These are phyloP conservation scores for Lepidium sativum DNA, from an alignment of 345 rosid genomes.

Conservation along the genomic window DNA sequence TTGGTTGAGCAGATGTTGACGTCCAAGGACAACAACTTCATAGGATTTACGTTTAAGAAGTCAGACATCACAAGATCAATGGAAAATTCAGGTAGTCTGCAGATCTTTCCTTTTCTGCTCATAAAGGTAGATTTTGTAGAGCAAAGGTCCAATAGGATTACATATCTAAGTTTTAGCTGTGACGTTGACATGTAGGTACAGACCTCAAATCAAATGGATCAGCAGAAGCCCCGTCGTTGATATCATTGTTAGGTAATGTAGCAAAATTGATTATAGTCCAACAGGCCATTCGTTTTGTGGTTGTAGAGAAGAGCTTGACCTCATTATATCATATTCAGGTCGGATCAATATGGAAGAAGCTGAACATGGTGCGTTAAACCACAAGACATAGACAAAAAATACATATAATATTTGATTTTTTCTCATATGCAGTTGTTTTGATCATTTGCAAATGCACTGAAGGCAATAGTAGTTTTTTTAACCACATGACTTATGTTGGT, in stretches of 20 bases:
- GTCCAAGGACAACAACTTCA: constrained; percentile 85
- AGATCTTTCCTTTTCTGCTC: neutral
- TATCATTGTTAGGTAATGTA: constrained; percentile 73
- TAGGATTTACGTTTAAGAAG: constrained; percentile 89
- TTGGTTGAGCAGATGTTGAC: constrained; percentile 75
- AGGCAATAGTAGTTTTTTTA: constrained; percentile 3
- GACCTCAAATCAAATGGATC: constrained; percentile 51
- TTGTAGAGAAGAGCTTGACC: neutral
- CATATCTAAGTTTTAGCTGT: constrained; percentile 4
- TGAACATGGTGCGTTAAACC: constrained; percentile 42
- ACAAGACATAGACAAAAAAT: constrained; percentile 29
- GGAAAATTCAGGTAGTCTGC: constrained; percentile 61
- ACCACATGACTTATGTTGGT: constrained; percentile 12
- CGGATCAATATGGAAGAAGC: constrained; percentile 64
- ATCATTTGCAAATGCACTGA: constrained; percentile 14
- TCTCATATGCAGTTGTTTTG: constrained; percentile 4
- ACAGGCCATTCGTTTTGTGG: neutral
- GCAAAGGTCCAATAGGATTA: neutral
- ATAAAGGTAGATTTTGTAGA: neutral
- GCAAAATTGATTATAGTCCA: neutral
- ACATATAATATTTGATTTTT: neutral
- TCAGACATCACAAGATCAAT: constrained; percentile 72
- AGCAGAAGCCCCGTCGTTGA: constrained; percentile 65
- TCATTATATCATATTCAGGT: constrained; percentile 32
- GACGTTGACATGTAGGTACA: constrained; percentile 37